Percentiles rank a stretch among this genome's conserved stretches.
phyloP scores from a whole-genome alignment of 2,329 filamentous ascomycete genomes.

The Cercospora janseana region DNA sequence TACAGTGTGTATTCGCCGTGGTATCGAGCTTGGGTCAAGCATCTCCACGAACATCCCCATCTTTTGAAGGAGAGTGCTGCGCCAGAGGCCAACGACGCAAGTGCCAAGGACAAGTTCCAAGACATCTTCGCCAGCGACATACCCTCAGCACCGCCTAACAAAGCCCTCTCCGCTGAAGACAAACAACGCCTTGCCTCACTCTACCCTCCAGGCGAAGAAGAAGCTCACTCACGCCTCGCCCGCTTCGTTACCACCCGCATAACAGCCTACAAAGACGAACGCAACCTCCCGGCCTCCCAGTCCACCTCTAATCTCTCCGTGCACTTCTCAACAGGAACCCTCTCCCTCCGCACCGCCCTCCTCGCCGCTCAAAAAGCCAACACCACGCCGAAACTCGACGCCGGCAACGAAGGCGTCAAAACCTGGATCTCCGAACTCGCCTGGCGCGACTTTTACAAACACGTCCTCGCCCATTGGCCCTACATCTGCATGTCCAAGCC shows the following conservation, averaged over 20 bases:
- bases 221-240: constrained; percentile 61
- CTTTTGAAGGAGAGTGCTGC: constrained; percentile 61
- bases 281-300: constrained; percentile 64
- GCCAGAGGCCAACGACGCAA: constrained; percentile 56
- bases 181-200: constrained; percentile 56
- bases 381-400: constrained; percentile 62
- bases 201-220: constrained; percentile 75
- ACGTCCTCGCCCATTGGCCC: constrained; percentile 81
- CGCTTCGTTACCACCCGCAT: constrained; percentile 68
- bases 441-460: constrained; percentile 86
- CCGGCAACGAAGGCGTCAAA: constrained; percentile 63
- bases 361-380: constrained; percentile 62
- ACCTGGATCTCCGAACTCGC: constrained; percentile 80
- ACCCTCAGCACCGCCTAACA: constrained; percentile 62
- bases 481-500: constrained; percentile 76
- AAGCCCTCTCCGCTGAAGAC: constrained; percentile 60
- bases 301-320: constrained; percentile 69
- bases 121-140: constrained; percentile 61
- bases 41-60: constrained; percentile 68
- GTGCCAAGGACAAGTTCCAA: constrained; percentile 50
- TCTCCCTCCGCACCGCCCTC: constrained; percentile 67
- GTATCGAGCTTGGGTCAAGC: constrained; percentile 72
- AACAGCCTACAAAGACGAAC: constrained; percentile 58
- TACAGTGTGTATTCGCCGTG: constrained; percentile 84
- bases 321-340: constrained; percentile 67